Evolutionary conservation across 495 filamentous ascomycete species (phyloP).

Genomic region (Pyrenula aspistea): DNA sequence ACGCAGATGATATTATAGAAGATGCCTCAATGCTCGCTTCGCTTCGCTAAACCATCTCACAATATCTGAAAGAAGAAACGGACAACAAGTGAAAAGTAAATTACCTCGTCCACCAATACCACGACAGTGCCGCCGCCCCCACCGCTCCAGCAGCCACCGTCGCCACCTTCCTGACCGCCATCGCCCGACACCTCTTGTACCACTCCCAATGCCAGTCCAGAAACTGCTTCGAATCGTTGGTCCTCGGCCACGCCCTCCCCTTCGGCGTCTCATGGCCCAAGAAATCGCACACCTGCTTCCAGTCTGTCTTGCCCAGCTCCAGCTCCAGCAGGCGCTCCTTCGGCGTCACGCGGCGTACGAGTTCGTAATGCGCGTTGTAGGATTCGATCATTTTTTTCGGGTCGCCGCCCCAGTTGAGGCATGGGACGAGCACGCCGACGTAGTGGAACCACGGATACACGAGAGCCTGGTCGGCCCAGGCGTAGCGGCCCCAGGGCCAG

Average conservation of each 20-base stretch:
- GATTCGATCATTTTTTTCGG: not conserved
- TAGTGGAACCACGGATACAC: not conserved
- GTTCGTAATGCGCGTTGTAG: constrained; percentile 16
- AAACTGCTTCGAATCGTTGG: constrained; percentile 22
- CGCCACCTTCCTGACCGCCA: not conserved
- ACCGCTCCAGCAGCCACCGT: not conserved
- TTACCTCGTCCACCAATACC: not conserved
- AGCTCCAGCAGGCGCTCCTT: constrained; percentile 28
- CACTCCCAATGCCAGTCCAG: not conserved
- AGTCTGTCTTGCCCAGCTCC: constrained; percentile 21
- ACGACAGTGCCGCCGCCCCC: not conserved
- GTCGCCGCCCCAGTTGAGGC: not conserved
- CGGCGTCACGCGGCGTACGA: constrained; percentile 21
- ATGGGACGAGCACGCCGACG: not conserved
- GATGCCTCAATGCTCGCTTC: no score
- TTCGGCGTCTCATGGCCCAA: constrained; percentile 6
- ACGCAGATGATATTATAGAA: no score
- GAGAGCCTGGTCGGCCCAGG: not conserved
- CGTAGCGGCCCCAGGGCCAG: not conserved
- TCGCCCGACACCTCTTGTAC: not conserved
- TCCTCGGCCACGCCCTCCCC: constrained; percentile 30
- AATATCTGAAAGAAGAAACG: no score
- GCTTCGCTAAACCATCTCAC: no score
- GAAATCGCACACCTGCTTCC: constrained; percentile 22
- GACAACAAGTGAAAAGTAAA: no score